phyloP scores from a whole-genome alignment of 306 rosid genomes.

The Amphicarpaea edgeworthii region DNA sequence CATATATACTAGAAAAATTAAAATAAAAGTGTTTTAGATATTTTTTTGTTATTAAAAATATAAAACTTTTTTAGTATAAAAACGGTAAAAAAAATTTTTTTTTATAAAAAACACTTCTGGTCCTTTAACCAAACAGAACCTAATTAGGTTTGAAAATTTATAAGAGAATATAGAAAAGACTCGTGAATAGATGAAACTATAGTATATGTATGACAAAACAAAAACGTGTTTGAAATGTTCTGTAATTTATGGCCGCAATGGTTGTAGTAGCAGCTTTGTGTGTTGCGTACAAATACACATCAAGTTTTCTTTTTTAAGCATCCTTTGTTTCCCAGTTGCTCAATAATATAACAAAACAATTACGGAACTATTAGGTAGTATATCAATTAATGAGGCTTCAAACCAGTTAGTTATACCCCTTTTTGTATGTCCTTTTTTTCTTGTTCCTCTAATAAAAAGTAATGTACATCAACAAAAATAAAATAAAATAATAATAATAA shows the following conservation, averaged over 20 bases:
- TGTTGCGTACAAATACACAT: background rate
- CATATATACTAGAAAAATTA: background rate
- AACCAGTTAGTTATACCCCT: background rate
- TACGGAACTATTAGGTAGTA: background rate
- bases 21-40: no score
- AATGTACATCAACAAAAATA: background rate
- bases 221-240: constrained; percentile 10
- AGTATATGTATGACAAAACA: background rate
- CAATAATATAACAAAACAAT: background rate
- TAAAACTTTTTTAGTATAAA: no score
- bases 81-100: no score
- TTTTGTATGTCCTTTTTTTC: background rate
- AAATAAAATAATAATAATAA: background rate
- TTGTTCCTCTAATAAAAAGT: background rate
- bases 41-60: no score
- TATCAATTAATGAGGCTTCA: background rate
- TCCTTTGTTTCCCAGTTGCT: background rate
- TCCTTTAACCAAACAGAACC: no score
- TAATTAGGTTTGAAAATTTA: no score
- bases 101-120: no score
- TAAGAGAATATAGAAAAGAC: no score
- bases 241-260: constrained; percentile 15
- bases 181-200: background rate
- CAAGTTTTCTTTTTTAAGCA: background rate
- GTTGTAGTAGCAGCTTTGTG: background rate